These are phyloP conservation scores for Dictyostelium brefeldianum DNA, from an alignment of 78 protist genomes.

Conservation along the genomic window DNA sequence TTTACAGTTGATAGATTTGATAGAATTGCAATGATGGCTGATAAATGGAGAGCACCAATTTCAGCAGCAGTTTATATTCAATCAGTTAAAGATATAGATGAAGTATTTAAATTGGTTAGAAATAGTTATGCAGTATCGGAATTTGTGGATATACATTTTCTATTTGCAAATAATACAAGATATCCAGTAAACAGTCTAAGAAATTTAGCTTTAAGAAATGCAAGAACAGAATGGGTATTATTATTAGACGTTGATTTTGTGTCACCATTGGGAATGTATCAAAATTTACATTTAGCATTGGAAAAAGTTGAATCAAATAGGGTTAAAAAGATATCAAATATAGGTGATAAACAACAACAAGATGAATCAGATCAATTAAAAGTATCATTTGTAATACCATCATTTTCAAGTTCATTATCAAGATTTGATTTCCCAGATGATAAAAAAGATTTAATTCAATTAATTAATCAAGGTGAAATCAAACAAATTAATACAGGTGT, in stretches of 20 bases:
- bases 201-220: constrained; percentile 36
- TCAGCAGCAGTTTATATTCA: constrained; percentile 66
- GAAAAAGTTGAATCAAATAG: background rate
- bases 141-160: constrained; percentile 58
- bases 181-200: constrained; percentile 68
- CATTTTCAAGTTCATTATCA: constrained; percentile 34
- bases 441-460: background rate
- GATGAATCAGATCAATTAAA: background rate
- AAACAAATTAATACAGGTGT: constrained; percentile 3
- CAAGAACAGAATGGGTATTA: constrained; percentile 44
- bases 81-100: background rate
- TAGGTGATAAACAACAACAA: background rate
- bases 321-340: no score
- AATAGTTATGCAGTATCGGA: constrained; percentile 15
- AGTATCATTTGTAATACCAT: constrained; percentile 47
- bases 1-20: constrained; percentile 60
- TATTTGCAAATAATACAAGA: constrained; percentile 56
- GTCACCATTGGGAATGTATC: constrained; percentile 7
- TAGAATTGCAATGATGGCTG: constrained; percentile 64
- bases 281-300: background rate
- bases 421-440: constrained; percentile 33
- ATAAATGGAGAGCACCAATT: constrained; percentile 77
- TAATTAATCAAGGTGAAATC: background rate
- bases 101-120: background rate
- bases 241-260: constrained; percentile 62